phyloP scores from a whole-genome alignment of 345 rosid genomes.

The Camelina sativa region DNA sequence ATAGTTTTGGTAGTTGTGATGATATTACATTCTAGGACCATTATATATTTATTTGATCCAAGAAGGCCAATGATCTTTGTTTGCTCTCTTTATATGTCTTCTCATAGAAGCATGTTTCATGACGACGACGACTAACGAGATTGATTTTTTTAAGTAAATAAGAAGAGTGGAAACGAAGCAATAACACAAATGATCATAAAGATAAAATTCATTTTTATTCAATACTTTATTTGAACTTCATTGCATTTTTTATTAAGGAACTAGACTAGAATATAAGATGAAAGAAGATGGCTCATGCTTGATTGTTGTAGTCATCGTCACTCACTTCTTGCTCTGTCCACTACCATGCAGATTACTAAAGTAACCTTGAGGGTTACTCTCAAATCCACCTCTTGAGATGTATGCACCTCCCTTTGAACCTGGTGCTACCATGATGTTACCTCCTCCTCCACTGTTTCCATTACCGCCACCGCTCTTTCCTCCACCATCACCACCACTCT shows the following conservation, averaged over 20 bases:
- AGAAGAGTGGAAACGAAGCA: background rate
- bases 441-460: constrained; percentile 3
- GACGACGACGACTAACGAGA: background rate
- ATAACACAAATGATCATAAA: background rate
- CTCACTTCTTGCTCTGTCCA: constrained; percentile 33
- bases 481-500: background rate
- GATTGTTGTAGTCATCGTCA: constrained; percentile 4
- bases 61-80: too few species aligned
- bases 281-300: background rate
- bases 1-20: background rate
- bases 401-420: background rate
- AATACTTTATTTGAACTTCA: background rate
- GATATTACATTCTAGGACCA: background rate
- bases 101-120: background rate
- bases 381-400: constrained; percentile 30
- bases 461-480: background rate
- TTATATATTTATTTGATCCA: background rate
- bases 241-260: background rate
- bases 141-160: background rate
- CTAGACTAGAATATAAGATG: background rate
- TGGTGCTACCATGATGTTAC: constrained; percentile 34
- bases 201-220: constrained; percentile 1
- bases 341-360: constrained; percentile 27
- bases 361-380: constrained; percentile 33
- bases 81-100: background rate